Evolutionary conservation across 1,139 yeast species (phyloP), one percentile per base, ranked within the genome.

Genomic region (Taphrina flavorubra): DNA sequence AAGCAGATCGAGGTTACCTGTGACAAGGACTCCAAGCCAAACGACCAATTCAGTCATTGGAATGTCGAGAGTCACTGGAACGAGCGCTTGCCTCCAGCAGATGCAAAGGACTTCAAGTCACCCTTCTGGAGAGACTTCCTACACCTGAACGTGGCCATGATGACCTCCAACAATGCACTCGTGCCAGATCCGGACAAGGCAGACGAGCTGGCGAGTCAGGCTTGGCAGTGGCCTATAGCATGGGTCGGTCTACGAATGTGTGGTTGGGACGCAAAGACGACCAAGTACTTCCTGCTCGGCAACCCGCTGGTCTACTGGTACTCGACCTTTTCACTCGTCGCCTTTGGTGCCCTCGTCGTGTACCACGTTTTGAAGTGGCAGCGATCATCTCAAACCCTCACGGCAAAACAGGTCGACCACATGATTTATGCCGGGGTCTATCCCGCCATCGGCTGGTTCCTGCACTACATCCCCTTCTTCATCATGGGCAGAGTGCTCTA

Each of bases 161-260:
- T 92, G 97, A 97, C 97, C 36, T 90, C 98, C 58, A 95, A 95
- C 81, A 95, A 95, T 76, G 98, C 97, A 2, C 85, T 94, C 76
- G 87, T 94, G 69, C 98, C 99, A 46, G 99, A 94, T 76, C 79
- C 84, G 18, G 99, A 95, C 74, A 92, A 94, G 80, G 87, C 85
- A 75, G 99, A 95, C 77, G 92, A 88, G 74, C 84, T 95, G 74
- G 96, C 98, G 1, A 91, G 97, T 18, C 78, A 86, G 64, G 94
- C 94, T 75, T 95, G 99, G 99, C 94, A 95, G 84, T 95, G 99
- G 99, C 99, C 99, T 70, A 85, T 94, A 46, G 84, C 92, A 75
- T 84, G 90, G 79, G 89, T 87, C 69, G 99, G 99, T 77, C 87
- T 95, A 75, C 89, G 99, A 81, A 85, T 95, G 82, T 92, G 98